Base-by-base conservation (phyloP, 441 rosid species). In the Erodium texanum region DNA sequence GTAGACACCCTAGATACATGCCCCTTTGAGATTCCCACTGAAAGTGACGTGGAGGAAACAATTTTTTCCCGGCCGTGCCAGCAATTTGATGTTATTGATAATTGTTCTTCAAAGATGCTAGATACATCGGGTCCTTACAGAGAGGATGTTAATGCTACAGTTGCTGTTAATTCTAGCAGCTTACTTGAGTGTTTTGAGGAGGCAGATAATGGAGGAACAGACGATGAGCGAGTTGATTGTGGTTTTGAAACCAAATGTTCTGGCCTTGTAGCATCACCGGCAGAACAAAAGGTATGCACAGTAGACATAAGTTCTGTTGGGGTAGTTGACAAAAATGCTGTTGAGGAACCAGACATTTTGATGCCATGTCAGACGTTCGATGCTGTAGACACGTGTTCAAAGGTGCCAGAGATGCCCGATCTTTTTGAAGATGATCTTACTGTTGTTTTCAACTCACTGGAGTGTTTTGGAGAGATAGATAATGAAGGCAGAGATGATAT, bases 401-500 rank as follows among this genome's bases (percentile, higher is more conserved):
- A 11, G 14, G 7, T 19, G 3, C 62, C 62, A 56, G 62, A 56
- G 2, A 56, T 56, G 24, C 62, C 62, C 0, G 24, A 56, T 19
- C 11, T 20, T 56, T 56, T 6, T 19, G 62, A 14, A 14, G 50
- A 43, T 15, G 50, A 43, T 43, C 50, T 43, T 43, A 43, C 15
- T 43, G 50, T 20, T 19, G 24, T 23, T 19, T 56, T 56, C 20
- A 56, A 56, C 24, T 56, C 62, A 56, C 62, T 56, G 62, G 62
- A 56, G 62, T 56, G 62, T 20, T 56, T 23, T 56, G 62, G 24
- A 56, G 24, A 56, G 18, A 56, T 56, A 56, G 23, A 56, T 56
- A 20, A 56, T 20, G 27, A 19, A 56, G 62, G 27, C 24, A 56
- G 27, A 56, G 24, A 56, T 20, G 27, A 20, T 56, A 19, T 20